phyloP scores from a whole-genome alignment of 495 filamentous ascomycete species.

The Halenospora varia region DNA sequence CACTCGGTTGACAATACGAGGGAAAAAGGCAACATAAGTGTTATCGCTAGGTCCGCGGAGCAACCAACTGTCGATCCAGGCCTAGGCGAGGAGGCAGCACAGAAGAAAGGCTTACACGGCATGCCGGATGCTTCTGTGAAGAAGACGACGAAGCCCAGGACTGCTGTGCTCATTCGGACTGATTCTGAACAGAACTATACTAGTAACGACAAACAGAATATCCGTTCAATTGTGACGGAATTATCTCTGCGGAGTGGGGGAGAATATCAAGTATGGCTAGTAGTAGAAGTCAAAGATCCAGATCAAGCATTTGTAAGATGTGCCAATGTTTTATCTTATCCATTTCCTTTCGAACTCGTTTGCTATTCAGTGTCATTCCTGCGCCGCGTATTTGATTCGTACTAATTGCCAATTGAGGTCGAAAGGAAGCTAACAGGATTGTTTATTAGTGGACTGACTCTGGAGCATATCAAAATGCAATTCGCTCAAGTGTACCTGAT shows the following conservation, averaged over 20 bases:
- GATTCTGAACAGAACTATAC: constrained; percentile 65
- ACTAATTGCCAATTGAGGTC: too few species aligned
- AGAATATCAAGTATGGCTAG: constrained; percentile 72
- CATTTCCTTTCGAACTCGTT: too few species aligned
- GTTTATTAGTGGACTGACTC: constrained; percentile 49
- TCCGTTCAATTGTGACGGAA: constrained; percentile 72
- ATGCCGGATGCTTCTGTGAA: neutral
- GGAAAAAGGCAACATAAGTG: too few species aligned
- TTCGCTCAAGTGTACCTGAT: constrained; percentile 51
- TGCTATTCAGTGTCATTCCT: too few species aligned
- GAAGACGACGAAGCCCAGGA: constrained; percentile 35
- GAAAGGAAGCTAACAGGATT: too few species aligned
- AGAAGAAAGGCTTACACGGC: constrained; percentile 6
- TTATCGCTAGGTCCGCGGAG: too few species aligned
- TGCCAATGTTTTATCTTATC: neutral
- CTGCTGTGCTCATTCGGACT: constrained; percentile 66
- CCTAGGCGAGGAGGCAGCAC: constrained; percentile 11
- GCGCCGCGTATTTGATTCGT: too few species aligned
- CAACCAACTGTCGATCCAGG: too few species aligned
- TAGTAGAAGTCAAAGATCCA: constrained; percentile 67
- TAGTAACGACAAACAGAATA: constrained; percentile 64
- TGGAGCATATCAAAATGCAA: constrained; percentile 47
- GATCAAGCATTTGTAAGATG: constrained; percentile 37
- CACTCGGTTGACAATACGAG: neutral
- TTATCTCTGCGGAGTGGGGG: constrained; percentile 67